Evolutionary conservation across 345 rosid genomes (phyloP), one percentile per base, ranked within the genome.

Genomic region (Trapa incisa): DNA sequence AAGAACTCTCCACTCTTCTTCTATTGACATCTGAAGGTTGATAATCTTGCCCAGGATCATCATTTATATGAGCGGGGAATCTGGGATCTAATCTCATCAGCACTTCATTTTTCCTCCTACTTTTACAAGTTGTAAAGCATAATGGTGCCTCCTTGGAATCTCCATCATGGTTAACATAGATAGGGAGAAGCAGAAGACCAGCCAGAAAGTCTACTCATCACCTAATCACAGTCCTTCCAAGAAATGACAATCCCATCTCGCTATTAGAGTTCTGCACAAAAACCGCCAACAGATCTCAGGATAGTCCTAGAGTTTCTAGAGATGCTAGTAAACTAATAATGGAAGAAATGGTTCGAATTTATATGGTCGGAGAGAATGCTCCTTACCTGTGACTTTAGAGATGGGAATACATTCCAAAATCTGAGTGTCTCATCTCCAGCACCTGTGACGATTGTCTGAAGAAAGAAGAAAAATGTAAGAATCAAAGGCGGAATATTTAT

Each of bases 391-490:
- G 91, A 95, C 73, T 91, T 95, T 0, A 91, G 97, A 61, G 97
- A 86, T 56, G 98, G 99, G 78, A 95, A 95, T 64, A 95, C 96
- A 41, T 89, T 91, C 99, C 99, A 95, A 77, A 95, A 95, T 74
- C 98, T 81, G 38, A 91, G 79, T 0, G 99, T 95, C 76, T 95
- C 99, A 72, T 95, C 98, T 71, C 99, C 99, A 64, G 99, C 99
- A 78, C 99, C 99, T 0, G 99, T 91, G 77, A 91, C 99, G 32
- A 95, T 95, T 12, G 91, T 89, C 99, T 95, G 86, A 65, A 71
- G 66, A 75, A 73, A 68, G 16, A 41, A 41, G 11, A 15, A 6
- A 50, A 38, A 45, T 7, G 11, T 45, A 45, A 7, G 43, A 11
- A 8, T 66, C 45, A 61, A 32, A 67, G 76, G 58, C 37, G 29